phyloP scores from a whole-genome alignment of 495 filamentous ascomycete species.

The Thermothielavioides terrestris region DNA sequence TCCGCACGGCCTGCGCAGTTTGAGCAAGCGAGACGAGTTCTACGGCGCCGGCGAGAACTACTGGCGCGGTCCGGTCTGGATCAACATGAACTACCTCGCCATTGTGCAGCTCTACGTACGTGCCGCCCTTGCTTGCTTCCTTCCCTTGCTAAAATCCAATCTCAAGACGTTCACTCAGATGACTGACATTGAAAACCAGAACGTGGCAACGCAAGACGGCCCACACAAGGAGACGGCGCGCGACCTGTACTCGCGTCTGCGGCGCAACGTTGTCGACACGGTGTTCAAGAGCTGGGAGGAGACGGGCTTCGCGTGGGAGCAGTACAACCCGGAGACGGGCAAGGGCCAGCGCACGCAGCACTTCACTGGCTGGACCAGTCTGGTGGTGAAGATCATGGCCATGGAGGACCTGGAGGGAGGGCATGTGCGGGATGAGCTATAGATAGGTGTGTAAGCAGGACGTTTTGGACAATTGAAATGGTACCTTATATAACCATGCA shows the following conservation, averaged over 20 bases:
- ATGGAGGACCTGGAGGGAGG: slow-evolving; percentile 46
- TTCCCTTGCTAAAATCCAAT: slow-evolving; percentile 13
- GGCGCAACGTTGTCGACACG: slow-evolving; percentile 79
- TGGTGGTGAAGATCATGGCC: slow-evolving; percentile 95
- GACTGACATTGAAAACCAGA: slow-evolving; percentile 31
- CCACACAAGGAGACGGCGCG: slow-evolving; percentile 62
- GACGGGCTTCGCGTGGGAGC: slow-evolving; percentile 97
- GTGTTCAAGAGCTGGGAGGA: slow-evolving; percentile 80
- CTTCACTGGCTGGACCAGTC: slow-evolving; percentile 96
- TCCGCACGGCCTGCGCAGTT: slow-evolving; percentile 71
- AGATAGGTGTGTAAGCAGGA: neutral
- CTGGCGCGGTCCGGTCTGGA: slow-evolving; percentile 93
- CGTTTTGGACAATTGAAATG: neutral
- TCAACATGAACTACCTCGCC: slow-evolving; percentile 93
- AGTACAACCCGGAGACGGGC: slow-evolving; percentile 92
- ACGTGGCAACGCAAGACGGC: slow-evolving; percentile 47
- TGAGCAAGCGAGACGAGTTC: slow-evolving; percentile 73
- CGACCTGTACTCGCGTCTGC: slow-evolving; percentile 66
- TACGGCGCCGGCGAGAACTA: slow-evolving; percentile 94
- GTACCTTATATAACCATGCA: neutral
- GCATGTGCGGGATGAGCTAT: slow-evolving; percentile 30
- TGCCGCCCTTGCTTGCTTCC: slow-evolving; percentile 14
- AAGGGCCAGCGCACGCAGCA: slow-evolving; percentile 91
- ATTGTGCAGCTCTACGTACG: slow-evolving; percentile 75
- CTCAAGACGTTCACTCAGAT: too few species aligned